Evolutionary conservation across 2,329 filamentous ascomycete genomes (phyloP), one percentile per base, ranked within the genome.

Genomic region (Ophiostoma sp.): DNA sequence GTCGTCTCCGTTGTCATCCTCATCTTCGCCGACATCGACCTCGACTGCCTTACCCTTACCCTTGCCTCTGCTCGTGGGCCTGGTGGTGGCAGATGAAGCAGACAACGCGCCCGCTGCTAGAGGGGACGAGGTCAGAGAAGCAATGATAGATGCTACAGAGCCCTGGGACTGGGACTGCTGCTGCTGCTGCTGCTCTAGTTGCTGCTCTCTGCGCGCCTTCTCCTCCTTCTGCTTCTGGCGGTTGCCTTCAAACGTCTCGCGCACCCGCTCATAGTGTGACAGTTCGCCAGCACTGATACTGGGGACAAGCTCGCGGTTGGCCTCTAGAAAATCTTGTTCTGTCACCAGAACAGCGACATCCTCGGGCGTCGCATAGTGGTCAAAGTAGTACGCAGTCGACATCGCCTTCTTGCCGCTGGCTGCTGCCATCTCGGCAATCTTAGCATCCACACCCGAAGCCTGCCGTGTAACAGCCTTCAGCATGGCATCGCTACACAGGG

Each of bases 401-500:
- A 97, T 85, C 5, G 84, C 81, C 60, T 82, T 79, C 64, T 70
- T 73, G 66, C 63, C 66, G 75, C 69, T 66, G 74, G 71, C 72
- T 74, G 49, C 73, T 63, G 91, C 91, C 76, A 96, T 82, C 4
- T 83, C 82, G 36, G 85, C 84, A 72, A 99, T 90, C 77, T 95
- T 95, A 66, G 86, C 83, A 76, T 99, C 95, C 2, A 98, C 93
- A 1, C 86, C 83, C 1, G 87, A 85, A 2, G 95, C 93, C 76
- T 96, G 92, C 5, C 95, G 88, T 2, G 95, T 99, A 69, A 99
- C 94, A 27, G 95, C 95, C 78, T 99, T 98, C 73, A 99, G 89
- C 95, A 99, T 99, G 66, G 95, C 93, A 77, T 99, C 95, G 60
- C 93, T 97, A 81, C 94, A 98, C 27, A 99, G 84, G 0, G 95